Conservation (phyloP, 2,329 filamentous ascomycete genomes). For the Colletotrichum paranaense region DNA sequence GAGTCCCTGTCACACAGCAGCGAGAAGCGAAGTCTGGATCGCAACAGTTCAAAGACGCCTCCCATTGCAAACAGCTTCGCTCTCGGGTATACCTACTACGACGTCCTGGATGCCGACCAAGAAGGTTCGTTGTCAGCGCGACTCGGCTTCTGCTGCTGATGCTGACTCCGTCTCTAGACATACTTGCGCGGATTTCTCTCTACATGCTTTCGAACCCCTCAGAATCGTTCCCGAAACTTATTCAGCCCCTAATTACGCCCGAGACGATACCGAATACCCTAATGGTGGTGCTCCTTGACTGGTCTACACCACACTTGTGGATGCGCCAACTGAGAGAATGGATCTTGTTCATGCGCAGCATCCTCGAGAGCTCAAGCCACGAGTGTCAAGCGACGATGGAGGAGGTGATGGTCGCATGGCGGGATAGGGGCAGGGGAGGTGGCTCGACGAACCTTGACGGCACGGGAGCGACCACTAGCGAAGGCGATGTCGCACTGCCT, state of each 20-base stretch:
- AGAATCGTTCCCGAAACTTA: constrained; percentile 82
- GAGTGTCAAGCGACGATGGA: constrained; percentile 87
- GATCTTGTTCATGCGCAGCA: constrained; percentile 84
- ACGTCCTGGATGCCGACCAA: constrained; percentile 92
- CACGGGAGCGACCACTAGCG: constrained; percentile 66
- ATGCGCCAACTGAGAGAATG: constrained; percentile 88
- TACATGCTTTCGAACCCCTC: constrained; percentile 91
- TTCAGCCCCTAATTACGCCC: constrained; percentile 86
- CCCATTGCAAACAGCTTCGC: constrained; percentile 93
- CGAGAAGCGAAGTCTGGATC: constrained; percentile 63
- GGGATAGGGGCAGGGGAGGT: constrained; percentile 77
- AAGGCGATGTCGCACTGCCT: constrained; percentile 78
- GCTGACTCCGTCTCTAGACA: constrained; percentile 67
- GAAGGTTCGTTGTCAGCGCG: constrained; percentile 70
- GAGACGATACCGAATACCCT: constrained; percentile 87
- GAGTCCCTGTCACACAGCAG: constrained; percentile 70
- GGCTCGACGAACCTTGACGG: constrained; percentile 72
- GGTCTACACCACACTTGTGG: constrained; percentile 95
- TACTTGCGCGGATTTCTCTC: constrained; percentile 86
- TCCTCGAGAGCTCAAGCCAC: constrained; percentile 78
- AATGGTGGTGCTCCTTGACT: constrained; percentile 92
- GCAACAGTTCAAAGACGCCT: constrained; percentile 70
- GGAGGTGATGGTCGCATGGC: constrained; percentile 84
- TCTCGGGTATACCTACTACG: constrained; percentile 93
- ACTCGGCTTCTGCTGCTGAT: background rate